phyloP scores from a whole-genome alignment of 441 rosid species.

The Manihot esculenta region DNA sequence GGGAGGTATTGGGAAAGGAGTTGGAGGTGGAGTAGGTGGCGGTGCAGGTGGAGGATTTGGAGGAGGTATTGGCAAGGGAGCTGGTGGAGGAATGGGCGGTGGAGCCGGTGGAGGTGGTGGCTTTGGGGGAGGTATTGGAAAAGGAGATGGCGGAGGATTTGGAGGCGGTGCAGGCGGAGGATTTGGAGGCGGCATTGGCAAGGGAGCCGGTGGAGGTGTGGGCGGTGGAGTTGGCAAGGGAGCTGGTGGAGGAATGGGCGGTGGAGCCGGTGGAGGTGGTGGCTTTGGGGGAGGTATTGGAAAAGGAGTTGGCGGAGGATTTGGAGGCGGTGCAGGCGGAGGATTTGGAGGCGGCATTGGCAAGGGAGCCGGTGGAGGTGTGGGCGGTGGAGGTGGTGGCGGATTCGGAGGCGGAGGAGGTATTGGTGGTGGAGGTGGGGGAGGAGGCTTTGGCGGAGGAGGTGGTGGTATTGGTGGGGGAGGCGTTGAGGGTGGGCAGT shows the following conservation, averaged over 20 bases:
- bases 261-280: not conserved
- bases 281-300: conserved; percentile 9
- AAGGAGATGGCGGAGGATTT: not conserved
- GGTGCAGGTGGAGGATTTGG: conserved; percentile 11
- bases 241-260: not conserved
- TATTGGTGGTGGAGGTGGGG: not conserved
- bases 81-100: not conserved
- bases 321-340: not conserved
- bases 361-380: not conserved
- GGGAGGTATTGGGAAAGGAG: not conserved
- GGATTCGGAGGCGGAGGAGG: conserved; percentile 3
- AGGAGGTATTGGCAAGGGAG: not conserved
- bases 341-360: not conserved
- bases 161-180: not conserved
- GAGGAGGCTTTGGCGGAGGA: not conserved
- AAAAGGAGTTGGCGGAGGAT: not conserved
- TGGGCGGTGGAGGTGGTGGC: not conserved
- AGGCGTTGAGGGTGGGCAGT: conserved; percentile 4
- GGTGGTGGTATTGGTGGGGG: conserved; percentile 4
- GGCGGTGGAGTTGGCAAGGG: not conserved
- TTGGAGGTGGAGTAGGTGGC: not conserved
- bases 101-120: not conserved
- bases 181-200: not conserved
- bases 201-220: not conserved
- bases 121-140: conserved; percentile 1